Evolutionary conservation across 177 flowering plant species (phyloP).

Genomic region (Vitis hybrid): DNA sequence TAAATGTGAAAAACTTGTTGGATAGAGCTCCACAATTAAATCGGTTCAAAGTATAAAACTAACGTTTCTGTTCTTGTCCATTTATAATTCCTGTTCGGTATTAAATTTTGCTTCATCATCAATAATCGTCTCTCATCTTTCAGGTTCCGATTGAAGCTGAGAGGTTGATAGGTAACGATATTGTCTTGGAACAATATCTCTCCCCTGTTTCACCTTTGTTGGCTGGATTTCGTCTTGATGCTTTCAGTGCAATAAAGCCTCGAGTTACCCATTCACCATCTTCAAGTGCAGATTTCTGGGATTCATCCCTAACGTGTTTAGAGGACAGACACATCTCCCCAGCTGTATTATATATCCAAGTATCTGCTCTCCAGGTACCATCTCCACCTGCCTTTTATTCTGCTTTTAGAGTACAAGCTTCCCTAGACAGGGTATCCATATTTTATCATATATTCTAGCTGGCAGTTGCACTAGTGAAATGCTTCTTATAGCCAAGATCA

Average conservation of each 20-base stretch:
- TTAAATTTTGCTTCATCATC: neutral
- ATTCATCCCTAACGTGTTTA: slow-evolving; percentile 39
- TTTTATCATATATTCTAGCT: neutral
- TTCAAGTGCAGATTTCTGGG: slow-evolving; percentile 40
- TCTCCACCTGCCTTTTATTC: neutral
- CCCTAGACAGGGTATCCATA: neutral
- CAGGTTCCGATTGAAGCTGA: slow-evolving; percentile 92
- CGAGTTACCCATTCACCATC: slow-evolving; percentile 78
- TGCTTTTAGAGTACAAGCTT: neutral
- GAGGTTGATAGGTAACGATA: slow-evolving; percentile 56
- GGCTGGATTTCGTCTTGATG: slow-evolving; percentile 93
- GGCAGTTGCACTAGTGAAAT: no score
- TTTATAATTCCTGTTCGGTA: neutral
- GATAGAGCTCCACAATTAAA: slow-evolving; percentile 70
- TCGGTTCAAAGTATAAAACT: slow-evolving; percentile 68
- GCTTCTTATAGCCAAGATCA: no score
- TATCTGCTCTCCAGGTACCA: slow-evolving; percentile 81
- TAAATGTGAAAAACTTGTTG: slow-evolving; percentile 61
- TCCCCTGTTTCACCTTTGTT: slow-evolving; percentile 72
- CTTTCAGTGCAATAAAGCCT: slow-evolving; percentile 76
- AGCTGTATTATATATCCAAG: slow-evolving; percentile 81
- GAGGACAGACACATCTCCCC: slow-evolving; percentile 79
- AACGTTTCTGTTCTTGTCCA: slow-evolving; percentile 9
- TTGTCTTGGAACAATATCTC: slow-evolving; percentile 71
- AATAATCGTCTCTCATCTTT: slow-evolving; percentile 12